These are phyloP conservation scores for Aspergillus uvarum DNA, from an alignment of 2,329 filamentous ascomycete species.

Conservation along the genomic window DNA sequence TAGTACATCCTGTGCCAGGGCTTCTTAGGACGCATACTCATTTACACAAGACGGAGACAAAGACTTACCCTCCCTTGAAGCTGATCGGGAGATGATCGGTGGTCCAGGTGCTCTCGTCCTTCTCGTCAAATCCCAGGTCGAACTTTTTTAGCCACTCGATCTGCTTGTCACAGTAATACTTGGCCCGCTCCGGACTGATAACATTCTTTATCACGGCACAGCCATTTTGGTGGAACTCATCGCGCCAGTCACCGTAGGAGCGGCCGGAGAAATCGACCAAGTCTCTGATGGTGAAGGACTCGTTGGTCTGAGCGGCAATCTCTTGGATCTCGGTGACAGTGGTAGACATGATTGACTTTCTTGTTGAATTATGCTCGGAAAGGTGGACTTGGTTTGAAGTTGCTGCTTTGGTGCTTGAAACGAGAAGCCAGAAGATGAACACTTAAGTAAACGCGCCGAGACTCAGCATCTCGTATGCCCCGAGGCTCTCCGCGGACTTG, in stretches of 20 bases:
- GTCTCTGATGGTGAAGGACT: slow-evolving; percentile 13
- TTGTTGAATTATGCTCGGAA: neutral
- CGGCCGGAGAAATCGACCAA: slow-evolving; percentile 15
- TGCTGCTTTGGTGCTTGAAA: neutral
- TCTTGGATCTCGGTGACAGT: slow-evolving; percentile 7
- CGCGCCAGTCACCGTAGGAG: slow-evolving; percentile 40
- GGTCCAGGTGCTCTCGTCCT: slow-evolving; percentile 41
- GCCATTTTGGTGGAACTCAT: slow-evolving; percentile 45
- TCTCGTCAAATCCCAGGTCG: slow-evolving; percentile 37
- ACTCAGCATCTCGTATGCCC: neutral
- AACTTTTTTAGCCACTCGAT: slow-evolving; percentile 45
- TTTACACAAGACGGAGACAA: no score
- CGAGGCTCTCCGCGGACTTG: neutral
- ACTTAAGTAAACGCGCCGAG: slow-evolving; percentile 10
- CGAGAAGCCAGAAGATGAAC: slow-evolving; percentile 5
- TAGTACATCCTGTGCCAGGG: slow-evolving; percentile 36
- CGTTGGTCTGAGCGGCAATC: slow-evolving; percentile 9
- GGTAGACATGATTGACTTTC: slow-evolving; percentile 16
- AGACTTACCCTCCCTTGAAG: slow-evolving; percentile 9
- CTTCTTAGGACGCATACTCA: no score
- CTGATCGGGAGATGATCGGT: slow-evolving; percentile 43
- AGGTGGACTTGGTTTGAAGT: no score
- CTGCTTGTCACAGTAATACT: slow-evolving; percentile 21
- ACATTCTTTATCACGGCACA: slow-evolving; percentile 38
- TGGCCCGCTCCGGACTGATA: slow-evolving; percentile 5